Evolutionary conservation across 805 yeast species (phyloP).

Genomic region (Metschnikowia gelsemii): DNA sequence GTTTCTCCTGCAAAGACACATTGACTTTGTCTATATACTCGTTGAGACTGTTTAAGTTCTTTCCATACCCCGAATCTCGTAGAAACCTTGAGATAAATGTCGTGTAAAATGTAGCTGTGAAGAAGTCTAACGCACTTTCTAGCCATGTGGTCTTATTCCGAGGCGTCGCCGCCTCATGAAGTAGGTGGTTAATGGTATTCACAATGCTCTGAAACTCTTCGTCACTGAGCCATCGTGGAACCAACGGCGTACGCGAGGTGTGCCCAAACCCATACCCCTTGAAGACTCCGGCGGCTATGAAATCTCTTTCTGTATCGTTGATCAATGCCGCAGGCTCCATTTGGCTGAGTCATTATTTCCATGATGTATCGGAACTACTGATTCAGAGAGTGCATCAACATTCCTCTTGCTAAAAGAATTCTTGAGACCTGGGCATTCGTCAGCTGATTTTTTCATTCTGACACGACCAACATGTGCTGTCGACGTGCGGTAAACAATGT

Average conservation of each 20-base stretch:
- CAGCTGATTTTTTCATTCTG: too few species aligned
- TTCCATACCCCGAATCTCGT: conserved; percentile 9
- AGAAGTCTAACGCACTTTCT: conserved; percentile 42
- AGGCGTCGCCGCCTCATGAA: conserved; percentile 43
- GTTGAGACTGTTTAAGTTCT: conserved; percentile 31
- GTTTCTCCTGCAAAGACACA: conserved; percentile 20
- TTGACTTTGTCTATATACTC: conserved; percentile 32
- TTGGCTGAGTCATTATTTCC: too few species aligned
- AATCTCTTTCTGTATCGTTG: conserved; percentile 18
- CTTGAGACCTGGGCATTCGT: too few species aligned
- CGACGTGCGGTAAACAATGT: too few species aligned
- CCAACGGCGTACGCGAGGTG: conserved; percentile 50
- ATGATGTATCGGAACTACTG: too few species aligned
- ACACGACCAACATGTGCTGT: too few species aligned
- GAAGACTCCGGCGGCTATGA: conserved; percentile 38
- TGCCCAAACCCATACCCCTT: conserved; percentile 50
- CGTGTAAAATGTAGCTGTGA: conserved; percentile 39
- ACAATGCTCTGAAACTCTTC: conserved; percentile 46
- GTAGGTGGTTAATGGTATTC: conserved; percentile 39
- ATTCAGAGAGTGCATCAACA: too few species aligned
- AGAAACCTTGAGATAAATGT: conserved; percentile 11
- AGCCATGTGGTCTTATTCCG: conserved; percentile 24
- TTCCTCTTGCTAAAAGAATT: too few species aligned
- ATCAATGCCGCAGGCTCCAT: conserved; percentile 58
- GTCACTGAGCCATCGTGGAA: conserved; percentile 24